Evolutionary conservation across 768 basidiomycete genomes (phyloP).

Genomic region (Boletus subparvulus): DNA sequence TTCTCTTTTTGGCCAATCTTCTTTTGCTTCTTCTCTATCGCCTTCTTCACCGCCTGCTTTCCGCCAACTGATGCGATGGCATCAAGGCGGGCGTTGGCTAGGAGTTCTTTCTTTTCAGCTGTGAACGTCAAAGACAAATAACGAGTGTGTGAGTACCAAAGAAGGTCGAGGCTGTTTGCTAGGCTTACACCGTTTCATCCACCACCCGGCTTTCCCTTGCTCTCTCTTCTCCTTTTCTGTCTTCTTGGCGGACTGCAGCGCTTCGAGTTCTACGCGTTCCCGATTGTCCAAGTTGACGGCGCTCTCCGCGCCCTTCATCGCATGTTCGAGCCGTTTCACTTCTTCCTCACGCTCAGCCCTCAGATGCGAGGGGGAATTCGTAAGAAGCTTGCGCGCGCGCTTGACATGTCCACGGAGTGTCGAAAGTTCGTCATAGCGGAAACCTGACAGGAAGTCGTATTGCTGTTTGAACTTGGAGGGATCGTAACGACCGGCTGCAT

Average conservation of each 20-base stretch:
- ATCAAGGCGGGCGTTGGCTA: slow-evolving; percentile 76
- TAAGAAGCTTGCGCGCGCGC: slow-evolving; percentile 62
- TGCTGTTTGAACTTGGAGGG: slow-evolving; percentile 61
- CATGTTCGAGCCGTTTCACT: slow-evolving; percentile 64
- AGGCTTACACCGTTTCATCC: slow-evolving; percentile 74
- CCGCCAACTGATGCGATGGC: slow-evolving; percentile 77
- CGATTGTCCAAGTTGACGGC: slow-evolving; percentile 68
- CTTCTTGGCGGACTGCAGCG: slow-evolving; percentile 46
- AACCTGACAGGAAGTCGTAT: slow-evolving; percentile 71
- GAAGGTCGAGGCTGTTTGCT: not conserved
- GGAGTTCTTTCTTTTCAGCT: slow-evolving; percentile 78
- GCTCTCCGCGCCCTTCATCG: slow-evolving; percentile 77
- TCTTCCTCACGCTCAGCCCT: slow-evolving; percentile 65
- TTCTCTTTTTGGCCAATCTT: slow-evolving; percentile 90
- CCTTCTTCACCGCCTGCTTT: slow-evolving; percentile 78
- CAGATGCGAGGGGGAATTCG: slow-evolving; percentile 58
- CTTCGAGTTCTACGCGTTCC: slow-evolving; percentile 69
- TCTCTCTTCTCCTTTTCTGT: slow-evolving; percentile 59
- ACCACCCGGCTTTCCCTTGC: slow-evolving; percentile 82
- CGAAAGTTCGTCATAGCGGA: slow-evolving; percentile 63
- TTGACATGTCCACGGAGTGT: slow-evolving; percentile 65
- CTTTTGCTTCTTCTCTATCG: slow-evolving; percentile 84
- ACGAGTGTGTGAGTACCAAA: slow-evolving; percentile 1
- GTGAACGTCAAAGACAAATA: slow-evolving; percentile 3
- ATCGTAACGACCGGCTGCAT: slow-evolving; percentile 67